These are phyloP conservation scores for Talaromyces sp. DNA, from an alignment of 2,329 filamentous ascomycete genomes.

Conservation along the genomic window DNA sequence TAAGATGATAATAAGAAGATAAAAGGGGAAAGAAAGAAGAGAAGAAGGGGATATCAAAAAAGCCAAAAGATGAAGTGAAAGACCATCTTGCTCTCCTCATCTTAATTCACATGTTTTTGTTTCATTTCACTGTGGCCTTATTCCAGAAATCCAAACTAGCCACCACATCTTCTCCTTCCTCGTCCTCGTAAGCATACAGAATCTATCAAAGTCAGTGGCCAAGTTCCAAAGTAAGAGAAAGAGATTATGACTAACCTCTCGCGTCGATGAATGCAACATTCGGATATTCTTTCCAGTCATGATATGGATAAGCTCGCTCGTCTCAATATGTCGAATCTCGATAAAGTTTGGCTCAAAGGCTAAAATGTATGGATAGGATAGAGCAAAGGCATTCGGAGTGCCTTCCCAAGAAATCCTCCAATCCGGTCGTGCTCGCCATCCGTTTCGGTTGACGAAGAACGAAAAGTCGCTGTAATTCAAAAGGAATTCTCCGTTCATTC, in stretches of 20 bases:
- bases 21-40: constrained; percentile 21
- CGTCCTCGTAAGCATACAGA: constrained; percentile 95
- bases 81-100: constrained; percentile 5
- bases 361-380: constrained; percentile 94
- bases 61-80: neutral
- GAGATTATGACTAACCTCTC: constrained; percentile 68
- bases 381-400: constrained; percentile 83
- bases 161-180: constrained; percentile 87
- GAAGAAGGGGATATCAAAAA: constrained; percentile 22
- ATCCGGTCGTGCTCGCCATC: constrained; percentile 91
- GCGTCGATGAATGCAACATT: constrained; percentile 94
- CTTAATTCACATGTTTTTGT: neutral
- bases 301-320: constrained; percentile 84
- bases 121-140: constrained; percentile 9
- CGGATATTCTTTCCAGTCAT: constrained; percentile 94
- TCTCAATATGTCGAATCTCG: constrained; percentile 93
- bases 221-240: constrained; percentile 22
- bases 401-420: constrained; percentile 99
- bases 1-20: constrained; percentile 17
- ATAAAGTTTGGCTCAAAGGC: constrained; percentile 98
- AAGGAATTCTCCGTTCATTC: constrained; percentile 93
- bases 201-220: constrained; percentile 59
- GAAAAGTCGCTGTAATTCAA: constrained; percentile 98
- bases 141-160: constrained; percentile 97
- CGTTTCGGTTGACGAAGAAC: constrained; percentile 98